Percentiles rank a stretch among this genome's conserved stretches.
Evolutionary conservation across 306 rosid genomes (phyloP).

Genomic region (Citrullus mucosospermus): DNA sequence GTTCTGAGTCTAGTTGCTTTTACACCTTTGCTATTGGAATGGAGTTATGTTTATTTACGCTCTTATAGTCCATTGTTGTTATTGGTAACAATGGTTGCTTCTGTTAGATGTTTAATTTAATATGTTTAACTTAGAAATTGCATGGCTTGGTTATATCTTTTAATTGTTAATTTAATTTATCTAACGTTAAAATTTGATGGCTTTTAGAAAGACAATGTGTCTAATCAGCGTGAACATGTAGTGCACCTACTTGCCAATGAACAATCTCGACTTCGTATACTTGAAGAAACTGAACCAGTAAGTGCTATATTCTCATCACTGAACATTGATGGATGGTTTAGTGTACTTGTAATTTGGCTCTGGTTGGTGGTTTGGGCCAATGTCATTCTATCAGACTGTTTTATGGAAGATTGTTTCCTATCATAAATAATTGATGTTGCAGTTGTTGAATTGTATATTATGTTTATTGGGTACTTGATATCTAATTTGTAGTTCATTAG

Average conservation of each 20-base stretch:
- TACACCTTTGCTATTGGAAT: too few relatives aligned
- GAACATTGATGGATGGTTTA: not conserved
- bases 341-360: not conserved
- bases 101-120: constrained; percentile 2
- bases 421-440: not conserved
- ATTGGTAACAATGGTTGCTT: not conserved
- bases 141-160: not conserved
- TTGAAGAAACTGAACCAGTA: constrained; percentile 65
- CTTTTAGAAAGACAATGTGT: constrained; percentile 78
- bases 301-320: constrained; percentile 13
- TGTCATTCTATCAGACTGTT: not conserved
- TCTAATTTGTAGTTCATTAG: not conserved
- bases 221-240: constrained; percentile 80
- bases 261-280: constrained; percentile 71
- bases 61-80: not conserved
- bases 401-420: not conserved
- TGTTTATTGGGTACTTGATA: not conserved
- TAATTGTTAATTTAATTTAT: constrained; percentile 8
- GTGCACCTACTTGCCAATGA: constrained; percentile 86
- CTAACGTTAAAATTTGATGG: constrained; percentile 6
- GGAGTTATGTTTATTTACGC: not conserved
- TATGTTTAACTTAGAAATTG: constrained; percentile 4
- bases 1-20: too few relatives aligned
- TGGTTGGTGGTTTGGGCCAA: not conserved
- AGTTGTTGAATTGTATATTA: constrained; percentile 6